A percentile compares a stretch with the other conserved stretches of the same genome.
Evolutionary conservation across 1,284 basidiomycete genomes (phyloP).

Genomic region (Trichosporon coremiiforme): DNA sequence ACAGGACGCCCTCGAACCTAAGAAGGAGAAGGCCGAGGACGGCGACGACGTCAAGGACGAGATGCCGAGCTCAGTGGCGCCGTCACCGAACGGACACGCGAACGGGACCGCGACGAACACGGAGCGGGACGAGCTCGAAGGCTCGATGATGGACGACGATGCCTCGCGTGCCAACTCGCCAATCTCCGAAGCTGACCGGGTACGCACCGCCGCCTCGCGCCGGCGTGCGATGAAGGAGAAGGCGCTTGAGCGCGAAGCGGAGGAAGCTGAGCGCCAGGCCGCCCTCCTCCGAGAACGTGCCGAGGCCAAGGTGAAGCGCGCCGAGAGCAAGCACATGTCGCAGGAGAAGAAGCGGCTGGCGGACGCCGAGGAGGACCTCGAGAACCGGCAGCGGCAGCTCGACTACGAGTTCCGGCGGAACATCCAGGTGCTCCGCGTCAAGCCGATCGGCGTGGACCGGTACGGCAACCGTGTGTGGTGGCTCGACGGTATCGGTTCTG

Average conservation of each 20-base stretch:
- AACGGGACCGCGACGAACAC: constrained; percentile 34
- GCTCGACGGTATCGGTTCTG: constrained; percentile 93
- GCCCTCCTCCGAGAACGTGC: constrained; percentile 57
- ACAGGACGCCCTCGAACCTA: constrained; percentile 51
- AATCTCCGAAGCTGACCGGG: constrained; percentile 18
- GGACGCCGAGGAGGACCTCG: constrained; percentile 80
- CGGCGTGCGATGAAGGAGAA: constrained; percentile 53
- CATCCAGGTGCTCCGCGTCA: constrained; percentile 76
- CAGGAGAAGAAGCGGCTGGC: constrained; percentile 74
- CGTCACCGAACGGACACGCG: constrained; percentile 38
- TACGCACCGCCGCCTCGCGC: constrained; percentile 35
- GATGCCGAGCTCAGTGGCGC: constrained; percentile 30
- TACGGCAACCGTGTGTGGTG: constrained; percentile 97
- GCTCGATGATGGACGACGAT: constrained; percentile 28
- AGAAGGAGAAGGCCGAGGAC: constrained; percentile 58
- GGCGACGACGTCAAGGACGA: constrained; percentile 60
- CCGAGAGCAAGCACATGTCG: constrained; percentile 41
- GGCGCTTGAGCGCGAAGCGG: constrained; percentile 52
- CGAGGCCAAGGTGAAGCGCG: constrained; percentile 42
- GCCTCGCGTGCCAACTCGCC: constrained; percentile 26
- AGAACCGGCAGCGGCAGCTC: constrained; percentile 76
- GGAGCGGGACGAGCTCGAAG: constrained; percentile 53
- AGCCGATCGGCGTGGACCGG: constrained; percentile 85
- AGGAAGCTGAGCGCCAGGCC: constrained; percentile 66
- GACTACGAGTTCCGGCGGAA: constrained; percentile 91